Evolutionary conservation across 106 monocot genomes (phyloP).

Genomic region (Apostasia ramifera): DNA sequence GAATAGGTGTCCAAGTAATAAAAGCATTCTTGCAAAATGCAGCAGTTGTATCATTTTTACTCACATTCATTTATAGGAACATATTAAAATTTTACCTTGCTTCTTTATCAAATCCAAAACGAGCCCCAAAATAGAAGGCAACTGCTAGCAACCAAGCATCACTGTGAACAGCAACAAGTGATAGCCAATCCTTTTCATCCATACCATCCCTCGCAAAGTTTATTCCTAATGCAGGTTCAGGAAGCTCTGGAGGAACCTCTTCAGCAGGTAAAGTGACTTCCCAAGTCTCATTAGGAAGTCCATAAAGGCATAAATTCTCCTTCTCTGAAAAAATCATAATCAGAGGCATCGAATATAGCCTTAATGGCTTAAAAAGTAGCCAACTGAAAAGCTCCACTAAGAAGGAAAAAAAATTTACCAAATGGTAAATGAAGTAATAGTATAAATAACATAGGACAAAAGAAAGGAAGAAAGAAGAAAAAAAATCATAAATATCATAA

Average conservation of each 20-base stretch:
- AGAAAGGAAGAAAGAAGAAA: too few species aligned
- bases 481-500: too few species aligned
- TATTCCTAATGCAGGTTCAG: constrained; percentile 6
- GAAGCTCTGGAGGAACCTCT: constrained; percentile 6
- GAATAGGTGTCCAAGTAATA: too few species aligned
- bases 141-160: constrained; percentile 6
- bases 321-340: not conserved
- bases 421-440: too few species aligned
- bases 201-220: constrained; percentile 11
- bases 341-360: too few species aligned
- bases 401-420: too few species aligned
- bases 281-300: constrained; percentile 7
- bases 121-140: constrained; percentile 14
- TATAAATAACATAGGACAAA: too few species aligned
- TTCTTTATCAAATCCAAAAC: constrained; percentile 11
- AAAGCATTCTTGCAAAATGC: too few species aligned
- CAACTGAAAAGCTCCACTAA: too few species aligned
- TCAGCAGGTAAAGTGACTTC: constrained; percentile 7
- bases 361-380: too few species aligned
- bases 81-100: not conserved
- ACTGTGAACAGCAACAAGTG: constrained; percentile 13
- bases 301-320: constrained; percentile 9
- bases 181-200: constrained; percentile 13
- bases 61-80: too few species aligned
- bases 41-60: too few species aligned